Evolutionary conservation across 2,329 filamentous ascomycete species (phyloP).

Genomic region (Boeremia lycopersici): DNA sequence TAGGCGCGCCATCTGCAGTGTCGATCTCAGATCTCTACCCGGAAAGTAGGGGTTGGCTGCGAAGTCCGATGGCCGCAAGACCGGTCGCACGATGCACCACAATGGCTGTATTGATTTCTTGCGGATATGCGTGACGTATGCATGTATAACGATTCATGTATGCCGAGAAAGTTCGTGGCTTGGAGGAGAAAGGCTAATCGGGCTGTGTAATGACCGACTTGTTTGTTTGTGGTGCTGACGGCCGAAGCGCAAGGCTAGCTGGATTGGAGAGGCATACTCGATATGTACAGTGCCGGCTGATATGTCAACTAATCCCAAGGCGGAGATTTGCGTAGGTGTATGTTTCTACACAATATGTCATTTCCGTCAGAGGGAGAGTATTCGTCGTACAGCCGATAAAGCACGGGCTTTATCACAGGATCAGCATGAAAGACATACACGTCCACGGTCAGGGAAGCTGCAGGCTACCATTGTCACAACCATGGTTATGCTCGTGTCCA

Average conservation of each 20-base stretch:
- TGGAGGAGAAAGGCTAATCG: neutral
- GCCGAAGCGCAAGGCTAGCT: too few relatives aligned
- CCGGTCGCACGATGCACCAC: neutral
- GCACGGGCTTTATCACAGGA: neutral
- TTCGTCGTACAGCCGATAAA: neutral
- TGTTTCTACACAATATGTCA: neutral
- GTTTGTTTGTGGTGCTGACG: neutral
- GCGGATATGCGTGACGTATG: neutral
- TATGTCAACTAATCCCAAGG: neutral
- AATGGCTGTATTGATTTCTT: neutral
- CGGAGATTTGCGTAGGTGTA: neutral
- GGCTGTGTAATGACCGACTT: neutral
- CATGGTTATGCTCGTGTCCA: neutral
- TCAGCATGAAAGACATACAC: neutral
- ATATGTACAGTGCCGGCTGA: neutral
- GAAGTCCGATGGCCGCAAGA: neutral
- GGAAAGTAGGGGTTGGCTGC: neutral
- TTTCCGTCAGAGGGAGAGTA: neutral
- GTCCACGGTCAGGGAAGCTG: too few relatives aligned
- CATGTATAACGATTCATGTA: neutral
- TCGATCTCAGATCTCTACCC: neutral
- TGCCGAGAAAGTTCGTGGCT: neutral
- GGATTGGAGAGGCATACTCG: too few relatives aligned
- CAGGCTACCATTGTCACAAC: too few relatives aligned
- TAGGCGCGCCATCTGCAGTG: neutral